Percentiles rank a stretch among this genome's conserved stretches.
Evolutionary conservation across 1,284 basidiomycete species (phyloP).

Genomic region (Ustilago sp.): DNA sequence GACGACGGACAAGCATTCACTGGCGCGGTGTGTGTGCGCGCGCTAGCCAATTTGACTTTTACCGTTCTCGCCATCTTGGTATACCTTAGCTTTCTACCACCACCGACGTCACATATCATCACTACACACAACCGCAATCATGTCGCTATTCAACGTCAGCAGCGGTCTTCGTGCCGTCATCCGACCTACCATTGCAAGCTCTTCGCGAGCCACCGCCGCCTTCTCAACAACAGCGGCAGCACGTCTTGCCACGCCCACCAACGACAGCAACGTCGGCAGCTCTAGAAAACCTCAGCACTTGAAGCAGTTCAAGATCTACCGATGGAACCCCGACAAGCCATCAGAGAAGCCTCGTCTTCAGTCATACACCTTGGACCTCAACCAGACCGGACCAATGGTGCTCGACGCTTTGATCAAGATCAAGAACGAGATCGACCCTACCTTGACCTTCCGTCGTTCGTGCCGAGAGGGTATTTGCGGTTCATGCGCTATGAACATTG

Average conservation of each 20-base stretch:
- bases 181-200: conserved; percentile 38
- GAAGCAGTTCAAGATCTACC: conserved; percentile 69
- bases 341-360: conserved; percentile 90
- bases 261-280: conserved; percentile 45
- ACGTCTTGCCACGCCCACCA: conserved; percentile 63
- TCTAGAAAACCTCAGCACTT: conserved; percentile 59
- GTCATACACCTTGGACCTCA: conserved; percentile 91
- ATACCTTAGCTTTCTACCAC: background rate
- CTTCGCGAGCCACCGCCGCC: conserved; percentile 38
- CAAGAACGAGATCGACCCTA: conserved; percentile 97
- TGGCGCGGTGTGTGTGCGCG: conserved; percentile 2
- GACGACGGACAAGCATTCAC: conserved; percentile 4
- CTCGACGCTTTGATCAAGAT: conserved; percentile 94
- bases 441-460: conserved; percentile 93
- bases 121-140: conserved; percentile 10
- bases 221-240: conserved; percentile 60
- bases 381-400: conserved; percentile 96
- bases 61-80: conserved; percentile 4
- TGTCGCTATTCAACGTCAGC: conserved; percentile 50
- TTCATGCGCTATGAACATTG: conserved; percentile 98
- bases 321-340: conserved; percentile 89
- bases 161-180: conserved; percentile 43
- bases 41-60: conserved; percentile 11
- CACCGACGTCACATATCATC: conserved; percentile 7
- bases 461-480: conserved; percentile 99